Percentiles rank a stretch among this genome's conserved stretches.
phyloP scores from a whole-genome alignment of 768 basidiomycete genomes.

The Nidularia sp. region DNA sequence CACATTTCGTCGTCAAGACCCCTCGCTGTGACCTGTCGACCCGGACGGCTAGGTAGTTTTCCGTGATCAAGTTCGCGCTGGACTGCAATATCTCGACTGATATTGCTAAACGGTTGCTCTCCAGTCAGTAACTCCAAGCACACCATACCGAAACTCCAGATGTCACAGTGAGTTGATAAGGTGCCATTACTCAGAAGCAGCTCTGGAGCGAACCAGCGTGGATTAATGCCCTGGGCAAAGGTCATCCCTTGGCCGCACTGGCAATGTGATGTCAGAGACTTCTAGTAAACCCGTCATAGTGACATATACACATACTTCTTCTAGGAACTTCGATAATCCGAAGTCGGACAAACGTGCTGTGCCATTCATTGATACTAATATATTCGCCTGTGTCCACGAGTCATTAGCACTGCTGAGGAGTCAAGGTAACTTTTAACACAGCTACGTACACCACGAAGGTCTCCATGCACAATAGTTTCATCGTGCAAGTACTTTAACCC shows the following conservation, averaged over 20 bases:
- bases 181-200: conserved; percentile 22
- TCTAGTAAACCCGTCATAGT: neutral
- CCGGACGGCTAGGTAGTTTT: conserved; percentile 33
- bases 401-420: neutral
- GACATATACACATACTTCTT: conserved; percentile 22
- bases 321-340: conserved; percentile 33
- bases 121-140: conserved; percentile 43
- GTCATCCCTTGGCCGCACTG: conserved; percentile 25
- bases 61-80: conserved; percentile 27
- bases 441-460: conserved; percentile 32
- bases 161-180: conserved; percentile 33
- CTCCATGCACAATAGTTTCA: conserved; percentile 34
- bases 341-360: conserved; percentile 41
- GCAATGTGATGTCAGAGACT: neutral
- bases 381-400: conserved; percentile 29
- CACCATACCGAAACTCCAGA: conserved; percentile 48
- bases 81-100: conserved; percentile 27
- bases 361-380: conserved; percentile 34
- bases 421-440: neutral
- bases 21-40: conserved; percentile 12
- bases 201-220: conserved; percentile 39
- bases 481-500: conserved; percentile 37
- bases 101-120: conserved; percentile 29
- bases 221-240: conserved; percentile 19
- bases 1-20: conserved; percentile 37